Percentiles rank a stretch among this genome's conserved stretches.
Evolutionary conservation across 2,329 filamentous ascomycete genomes (phyloP).

Genomic region (Aspergillus nomiae): DNA sequence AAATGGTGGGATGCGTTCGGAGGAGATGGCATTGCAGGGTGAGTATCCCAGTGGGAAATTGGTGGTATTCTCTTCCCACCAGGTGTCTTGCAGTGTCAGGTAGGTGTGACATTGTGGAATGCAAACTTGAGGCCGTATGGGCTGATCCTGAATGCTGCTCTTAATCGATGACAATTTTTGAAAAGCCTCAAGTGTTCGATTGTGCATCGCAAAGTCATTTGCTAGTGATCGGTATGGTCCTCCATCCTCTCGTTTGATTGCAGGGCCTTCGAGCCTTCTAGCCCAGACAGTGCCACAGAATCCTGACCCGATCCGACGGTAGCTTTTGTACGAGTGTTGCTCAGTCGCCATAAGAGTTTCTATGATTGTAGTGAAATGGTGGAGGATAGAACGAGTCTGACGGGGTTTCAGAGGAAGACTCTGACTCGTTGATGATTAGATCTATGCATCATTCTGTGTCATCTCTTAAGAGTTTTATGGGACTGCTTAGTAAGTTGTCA

Average conservation of each 20-base stretch:
- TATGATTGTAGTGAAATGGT: background rate
- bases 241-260: conserved; percentile 40
- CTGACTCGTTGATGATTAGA: background rate
- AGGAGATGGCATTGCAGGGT: conserved; percentile 37
- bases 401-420: background rate
- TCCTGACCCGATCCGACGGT: conserved; percentile 28
- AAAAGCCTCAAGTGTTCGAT: conserved; percentile 21
- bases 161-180: background rate
- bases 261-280: conserved; percentile 14
- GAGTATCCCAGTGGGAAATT: conserved; percentile 31
- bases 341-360: accelerated
- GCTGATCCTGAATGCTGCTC: background rate
- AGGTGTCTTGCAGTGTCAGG: conserved; percentile 24
- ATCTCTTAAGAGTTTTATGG: too few relatives aligned
- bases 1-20: conserved; percentile 40
- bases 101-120: conserved; percentile 30
- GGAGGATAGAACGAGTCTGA: too few relatives aligned
- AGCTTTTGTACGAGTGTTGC: background rate
- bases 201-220: conserved; percentile 38
- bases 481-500: too few relatives aligned
- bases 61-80: conserved; percentile 30
- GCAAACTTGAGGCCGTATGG: conserved; percentile 11
- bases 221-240: conserved; percentile 27
- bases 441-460: too few relatives aligned
- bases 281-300: conserved; percentile 39